Conservation (phyloP, 2,329 filamentous ascomycete species). For the Elsinoe australis region DNA sequence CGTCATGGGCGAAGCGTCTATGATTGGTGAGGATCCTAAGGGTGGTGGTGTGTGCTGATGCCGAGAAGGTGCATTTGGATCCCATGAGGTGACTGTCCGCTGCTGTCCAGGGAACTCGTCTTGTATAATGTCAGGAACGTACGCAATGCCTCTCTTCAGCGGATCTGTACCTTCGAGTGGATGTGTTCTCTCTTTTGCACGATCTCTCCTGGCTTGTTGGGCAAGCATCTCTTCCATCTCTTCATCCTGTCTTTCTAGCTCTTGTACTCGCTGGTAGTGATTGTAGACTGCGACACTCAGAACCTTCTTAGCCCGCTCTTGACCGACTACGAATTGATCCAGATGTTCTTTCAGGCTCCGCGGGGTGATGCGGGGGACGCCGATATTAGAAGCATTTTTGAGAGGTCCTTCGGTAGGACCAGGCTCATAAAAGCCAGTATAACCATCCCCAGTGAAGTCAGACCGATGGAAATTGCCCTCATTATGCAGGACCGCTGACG, state of each 20-base stretch:
- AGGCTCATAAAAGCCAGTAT: constrained; percentile 56
- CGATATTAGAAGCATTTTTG: constrained; percentile 50
- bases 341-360: constrained; percentile 75
- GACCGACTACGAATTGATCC: constrained; percentile 92
- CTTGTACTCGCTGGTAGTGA: constrained; percentile 83
- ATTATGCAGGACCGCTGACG: constrained; percentile 16
- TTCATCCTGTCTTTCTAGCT: constrained; percentile 64
- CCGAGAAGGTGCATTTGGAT: constrained; percentile 22
- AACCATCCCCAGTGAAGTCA: constrained; percentile 57
- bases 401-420: constrained; percentile 58
- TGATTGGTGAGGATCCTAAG: constrained; percentile 36
- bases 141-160: constrained; percentile 25
- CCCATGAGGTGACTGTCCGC: constrained; percentile 38
- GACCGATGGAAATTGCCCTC: constrained; percentile 49
- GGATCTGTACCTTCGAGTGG: constrained; percentile 61
- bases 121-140: constrained; percentile 29
- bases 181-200: constrained; percentile 58
- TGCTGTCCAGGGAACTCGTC: constrained; percentile 58
- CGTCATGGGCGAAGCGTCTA: constrained; percentile 55
- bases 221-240: constrained; percentile 68
- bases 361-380: constrained; percentile 53
- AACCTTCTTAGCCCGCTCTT: constrained; percentile 89
- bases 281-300: constrained; percentile 92
- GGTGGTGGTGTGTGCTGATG: constrained; percentile 25
- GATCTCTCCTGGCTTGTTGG: constrained; percentile 53